These are phyloP conservation scores for Entomortierella beljakovae DNA, from an alignment of 192 early-diverging fungal species.

Conservation along the genomic window DNA sequence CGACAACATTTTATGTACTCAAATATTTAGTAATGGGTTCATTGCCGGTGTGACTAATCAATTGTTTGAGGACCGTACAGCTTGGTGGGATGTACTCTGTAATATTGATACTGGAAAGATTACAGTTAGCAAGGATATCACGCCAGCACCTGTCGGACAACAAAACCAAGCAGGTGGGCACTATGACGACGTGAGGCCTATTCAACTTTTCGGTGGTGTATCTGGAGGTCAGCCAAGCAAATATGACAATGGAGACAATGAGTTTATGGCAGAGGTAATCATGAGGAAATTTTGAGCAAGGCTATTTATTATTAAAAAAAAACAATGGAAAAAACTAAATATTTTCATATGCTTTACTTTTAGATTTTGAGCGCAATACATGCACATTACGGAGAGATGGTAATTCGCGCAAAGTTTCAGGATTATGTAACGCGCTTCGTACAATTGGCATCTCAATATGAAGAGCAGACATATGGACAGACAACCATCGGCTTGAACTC, in stretches of 20 bases:
- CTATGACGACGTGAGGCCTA: constrained; percentile 27
- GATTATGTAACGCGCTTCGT: constrained; percentile 89
- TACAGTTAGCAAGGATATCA: constrained; percentile 84
- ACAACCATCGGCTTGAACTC: constrained; percentile 69
- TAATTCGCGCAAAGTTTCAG: constrained; percentile 89
- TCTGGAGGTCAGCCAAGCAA: constrained; percentile 32
- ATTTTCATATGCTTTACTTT: too few relatives aligned
- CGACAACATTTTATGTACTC: too few relatives aligned
- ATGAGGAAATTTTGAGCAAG: background rate
- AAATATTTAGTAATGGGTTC: constrained; percentile 75
- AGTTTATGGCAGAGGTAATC: constrained; percentile 67
- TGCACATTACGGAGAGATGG: constrained; percentile 86
- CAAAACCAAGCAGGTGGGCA: constrained; percentile 14
- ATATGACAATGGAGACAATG: constrained; percentile 62
- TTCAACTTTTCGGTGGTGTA: constrained; percentile 25
- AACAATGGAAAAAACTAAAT: background rate
- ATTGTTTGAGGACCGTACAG: constrained; percentile 91
- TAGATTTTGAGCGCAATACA: constrained; percentile 85
- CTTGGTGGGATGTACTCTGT: constrained; percentile 98
- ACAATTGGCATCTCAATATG: constrained; percentile 81
- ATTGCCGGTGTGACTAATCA: constrained; percentile 98
- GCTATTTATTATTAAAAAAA: constrained; percentile 2
- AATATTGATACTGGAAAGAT: constrained; percentile 95
- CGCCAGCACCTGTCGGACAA: constrained; percentile 10
- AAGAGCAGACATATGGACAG: constrained; percentile 71